A percentile compares a stretch with the other conserved stretches of the same genome.
phyloP scores from a whole-genome alignment of 2,329 filamentous ascomycete genomes.

The Magnaporthiopsis poae region DNA sequence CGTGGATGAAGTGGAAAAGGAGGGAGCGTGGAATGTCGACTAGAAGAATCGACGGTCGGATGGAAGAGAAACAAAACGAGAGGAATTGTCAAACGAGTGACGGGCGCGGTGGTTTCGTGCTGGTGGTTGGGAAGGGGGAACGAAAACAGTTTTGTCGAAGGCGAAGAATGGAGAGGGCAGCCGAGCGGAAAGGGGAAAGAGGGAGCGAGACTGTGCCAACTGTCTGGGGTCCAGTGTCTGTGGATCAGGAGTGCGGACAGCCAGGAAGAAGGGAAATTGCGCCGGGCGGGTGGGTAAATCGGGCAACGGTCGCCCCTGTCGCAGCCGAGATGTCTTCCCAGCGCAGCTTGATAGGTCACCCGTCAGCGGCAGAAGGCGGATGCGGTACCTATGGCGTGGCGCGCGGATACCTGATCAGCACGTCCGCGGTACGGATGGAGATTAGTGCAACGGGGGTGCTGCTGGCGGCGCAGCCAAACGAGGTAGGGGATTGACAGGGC shows the following conservation, averaged over 20 bases:
- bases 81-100: conserved; percentile 7
- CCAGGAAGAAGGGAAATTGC: conserved; percentile 5
- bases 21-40: background rate
- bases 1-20: background rate
- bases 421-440: background rate
- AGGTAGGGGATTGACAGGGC: background rate
- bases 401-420: background rate
- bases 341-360: background rate
- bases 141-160: conserved; percentile 3
- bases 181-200: conserved; percentile 3
- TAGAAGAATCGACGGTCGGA: conserved; percentile 1
- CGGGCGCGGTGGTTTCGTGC: background rate
- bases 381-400: background rate
- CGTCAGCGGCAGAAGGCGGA: background rate
- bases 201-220: conserved; percentile 1
- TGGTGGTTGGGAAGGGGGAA: background rate
- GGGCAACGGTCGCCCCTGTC: background rate
- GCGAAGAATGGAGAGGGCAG: background rate
- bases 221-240: background rate
- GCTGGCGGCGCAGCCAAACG: conserved; percentile 1
- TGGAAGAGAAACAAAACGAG: conserved; percentile 2
- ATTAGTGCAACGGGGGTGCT: background rate
- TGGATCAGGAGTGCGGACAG: conserved; percentile 6
- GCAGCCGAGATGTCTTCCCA: background rate
- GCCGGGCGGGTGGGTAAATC: conserved; percentile 6